Evolutionary conservation across 2,329 filamentous ascomycete species (phyloP).

Genomic region (Fusarium stilboides): DNA sequence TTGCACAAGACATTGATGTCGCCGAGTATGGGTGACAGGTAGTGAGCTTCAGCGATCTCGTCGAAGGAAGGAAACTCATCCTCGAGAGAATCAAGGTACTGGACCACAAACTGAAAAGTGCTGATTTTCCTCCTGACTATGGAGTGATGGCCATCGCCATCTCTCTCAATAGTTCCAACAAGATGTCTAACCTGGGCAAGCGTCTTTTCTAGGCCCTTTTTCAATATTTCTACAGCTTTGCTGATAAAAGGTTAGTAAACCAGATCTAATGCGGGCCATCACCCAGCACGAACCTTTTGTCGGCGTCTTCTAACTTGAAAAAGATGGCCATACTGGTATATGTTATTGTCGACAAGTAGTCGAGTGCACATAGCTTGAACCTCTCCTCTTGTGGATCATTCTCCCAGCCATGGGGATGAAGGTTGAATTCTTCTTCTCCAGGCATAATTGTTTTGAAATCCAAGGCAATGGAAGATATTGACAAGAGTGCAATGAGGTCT

Average conservation of each 20-base stretch:
- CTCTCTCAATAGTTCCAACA: slow-evolving; percentile 58
- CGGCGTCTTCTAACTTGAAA: slow-evolving; percentile 17
- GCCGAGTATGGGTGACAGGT: slow-evolving; percentile 52
- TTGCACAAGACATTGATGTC: slow-evolving; percentile 54
- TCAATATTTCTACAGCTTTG: slow-evolving; percentile 35
- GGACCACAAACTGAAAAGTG: slow-evolving; percentile 55
- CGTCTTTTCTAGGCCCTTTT: slow-evolving; percentile 56
- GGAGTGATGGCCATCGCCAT: slow-evolving; percentile 55
- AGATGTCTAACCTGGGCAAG: slow-evolving; percentile 58
- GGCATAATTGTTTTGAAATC: slow-evolving; percentile 2
- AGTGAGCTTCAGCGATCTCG: slow-evolving; percentile 57
- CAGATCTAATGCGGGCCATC: background rate
- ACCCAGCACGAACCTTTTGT: slow-evolving; percentile 11
- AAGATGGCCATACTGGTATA: slow-evolving; percentile 26
- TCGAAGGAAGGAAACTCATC: slow-evolving; percentile 56
- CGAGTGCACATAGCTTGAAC: slow-evolving; percentile 28
- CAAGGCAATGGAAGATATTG: background rate
- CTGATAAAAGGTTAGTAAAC: slow-evolving; percentile 10
- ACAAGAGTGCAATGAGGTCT: background rate
- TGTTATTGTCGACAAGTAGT: slow-evolving; percentile 30
- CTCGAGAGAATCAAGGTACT: slow-evolving; percentile 56
- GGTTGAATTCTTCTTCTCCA: slow-evolving; percentile 20
- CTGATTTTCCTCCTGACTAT: slow-evolving; percentile 55
- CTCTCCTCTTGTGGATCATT: slow-evolving; percentile 33
- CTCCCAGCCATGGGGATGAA: slow-evolving; percentile 30